Percentiles rank a stretch among this genome's conserved stretches.
These are phyloP conservation scores for Teratosphaeria viscida DNA, from an alignment of 2,329 filamentous ascomycete genomes.

Conservation along the genomic window DNA sequence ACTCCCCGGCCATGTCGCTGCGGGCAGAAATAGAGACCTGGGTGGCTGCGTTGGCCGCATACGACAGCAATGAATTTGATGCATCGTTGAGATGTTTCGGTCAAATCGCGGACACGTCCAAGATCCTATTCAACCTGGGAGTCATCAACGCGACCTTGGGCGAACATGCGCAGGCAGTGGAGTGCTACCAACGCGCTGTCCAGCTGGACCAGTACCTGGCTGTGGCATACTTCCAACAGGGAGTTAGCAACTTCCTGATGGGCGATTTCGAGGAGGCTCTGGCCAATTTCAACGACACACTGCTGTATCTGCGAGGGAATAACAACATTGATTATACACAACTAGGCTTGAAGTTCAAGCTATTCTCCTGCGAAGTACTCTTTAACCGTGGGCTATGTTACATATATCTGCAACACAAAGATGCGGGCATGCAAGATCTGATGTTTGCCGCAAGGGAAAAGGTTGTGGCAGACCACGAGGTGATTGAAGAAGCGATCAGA, in stretches of 20 bases:
- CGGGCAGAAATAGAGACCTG: conserved; percentile 93
- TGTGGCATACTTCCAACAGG: conserved; percentile 96
- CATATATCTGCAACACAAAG: conserved; percentile 88
- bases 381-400: conserved; percentile 97
- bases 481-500: conserved; percentile 92
- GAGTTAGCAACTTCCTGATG: conserved; percentile 93
- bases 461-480: conserved; percentile 89
- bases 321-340: conserved; percentile 98
- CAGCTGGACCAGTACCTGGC: conserved; percentile 89
- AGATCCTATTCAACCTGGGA: conserved; percentile 96
- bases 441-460: conserved; percentile 89
- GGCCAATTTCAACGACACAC: conserved; percentile 96
- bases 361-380: conserved; percentile 93
- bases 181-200: conserved; percentile 88
- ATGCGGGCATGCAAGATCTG: conserved; percentile 83
- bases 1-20: conserved; percentile 31
- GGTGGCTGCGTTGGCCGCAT: conserved; percentile 81
- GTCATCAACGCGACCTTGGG: conserved; percentile 95
- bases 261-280: conserved; percentile 96
- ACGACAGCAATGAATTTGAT: conserved; percentile 97
- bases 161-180: conserved; percentile 90
- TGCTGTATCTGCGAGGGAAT: conserved; percentile 89
- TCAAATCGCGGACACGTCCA: conserved; percentile 85
- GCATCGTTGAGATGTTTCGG: conserved; percentile 76
- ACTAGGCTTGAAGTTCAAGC: conserved; percentile 84